Percentiles rank a stretch among this genome's conserved stretches.
These are phyloP conservation scores for Ogataea saltuana DNA, from an alignment of 805 yeast species.

Conservation along the genomic window DNA sequence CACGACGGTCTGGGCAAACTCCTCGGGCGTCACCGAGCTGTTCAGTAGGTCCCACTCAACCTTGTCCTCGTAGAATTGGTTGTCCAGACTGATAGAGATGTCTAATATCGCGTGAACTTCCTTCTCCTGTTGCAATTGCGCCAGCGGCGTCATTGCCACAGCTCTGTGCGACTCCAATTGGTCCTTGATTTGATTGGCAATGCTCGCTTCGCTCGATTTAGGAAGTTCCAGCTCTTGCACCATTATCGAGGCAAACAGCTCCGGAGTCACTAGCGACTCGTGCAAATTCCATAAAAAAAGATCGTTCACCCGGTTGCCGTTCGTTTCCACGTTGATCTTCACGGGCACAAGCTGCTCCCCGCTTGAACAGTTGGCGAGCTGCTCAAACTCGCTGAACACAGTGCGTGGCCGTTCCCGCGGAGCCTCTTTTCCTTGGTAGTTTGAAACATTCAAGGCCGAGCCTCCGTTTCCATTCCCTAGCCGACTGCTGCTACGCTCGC, in stretches of 20 bases:
- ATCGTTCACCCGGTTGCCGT: conserved; percentile 56
- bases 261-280: conserved; percentile 69
- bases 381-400: conserved; percentile 36
- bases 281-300: conserved; percentile 73
- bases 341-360: conserved; percentile 63
- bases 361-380: conserved; percentile 36
- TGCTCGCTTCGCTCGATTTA: conserved; percentile 56
- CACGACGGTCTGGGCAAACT: conserved; percentile 79
- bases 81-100: conserved; percentile 78
- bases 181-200: conserved; percentile 69
- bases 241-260: conserved; percentile 69
- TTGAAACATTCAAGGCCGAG: conserved; percentile 27
- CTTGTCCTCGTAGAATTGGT: conserved; percentile 83
- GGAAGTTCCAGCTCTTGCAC: conserved; percentile 86
- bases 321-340: conserved; percentile 59
- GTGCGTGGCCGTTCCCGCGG: conserved; percentile 39
- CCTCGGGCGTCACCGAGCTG: conserved; percentile 67
- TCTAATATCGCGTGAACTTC: conserved; percentile 79
- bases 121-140: conserved; percentile 39
- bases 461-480: conserved; percentile 13
- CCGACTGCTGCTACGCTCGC: conserved; percentile 46
- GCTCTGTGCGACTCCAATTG: conserved; percentile 78
- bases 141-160: conserved; percentile 64
- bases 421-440: conserved; percentile 42
- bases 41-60: conserved; percentile 87